phyloP scores from a whole-genome alignment of 495 filamentous ascomycete species.

The Penicillium tannophilum region DNA sequence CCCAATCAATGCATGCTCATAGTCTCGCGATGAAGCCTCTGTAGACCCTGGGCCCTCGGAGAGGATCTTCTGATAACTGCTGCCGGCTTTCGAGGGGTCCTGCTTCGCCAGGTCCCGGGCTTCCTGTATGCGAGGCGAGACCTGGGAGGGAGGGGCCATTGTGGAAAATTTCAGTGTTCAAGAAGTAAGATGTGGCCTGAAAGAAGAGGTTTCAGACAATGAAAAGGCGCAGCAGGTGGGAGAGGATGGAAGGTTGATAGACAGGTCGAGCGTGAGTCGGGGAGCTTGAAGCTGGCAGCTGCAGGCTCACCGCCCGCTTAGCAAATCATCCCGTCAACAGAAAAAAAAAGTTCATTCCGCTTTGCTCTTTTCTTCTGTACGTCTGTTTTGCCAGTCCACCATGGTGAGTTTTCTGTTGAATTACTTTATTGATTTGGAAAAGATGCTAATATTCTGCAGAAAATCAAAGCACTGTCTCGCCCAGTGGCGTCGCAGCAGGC shows the following conservation, averaged over 20 bases:
- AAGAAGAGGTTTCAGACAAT: constrained; percentile 7
- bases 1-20: constrained; percentile 70
- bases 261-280: constrained; percentile 24
- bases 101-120: constrained; percentile 80
- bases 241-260: constrained; percentile 28
- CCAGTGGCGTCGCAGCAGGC: constrained; percentile 75
- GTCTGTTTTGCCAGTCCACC: constrained; percentile 13
- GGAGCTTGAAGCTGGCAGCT: constrained; percentile 40
- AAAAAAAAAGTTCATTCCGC: constrained; percentile 34
- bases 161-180: constrained; percentile 10
- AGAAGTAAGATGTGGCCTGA: constrained; percentile 2
- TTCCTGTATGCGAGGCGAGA: constrained; percentile 71
- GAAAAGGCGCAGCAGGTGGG: constrained; percentile 12
- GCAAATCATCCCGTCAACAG: constrained; percentile 35
- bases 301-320: constrained; percentile 33
- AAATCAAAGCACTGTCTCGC: constrained; percentile 91
- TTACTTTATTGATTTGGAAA: neutral
- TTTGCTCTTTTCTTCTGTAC: constrained; percentile 15
- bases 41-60: constrained; percentile 79
- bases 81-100: constrained; percentile 77
- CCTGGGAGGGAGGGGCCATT: constrained; percentile 55
- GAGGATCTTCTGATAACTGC: constrained; percentile 84
- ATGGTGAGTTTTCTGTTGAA: constrained; percentile 24
- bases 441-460: constrained; percentile 48
- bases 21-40: constrained; percentile 83